Evolutionary conservation across 2,329 filamentous ascomycete genomes (phyloP), one percentile per base, ranked within the genome.

Genomic region (Tolypocladium amazonense): DNA sequence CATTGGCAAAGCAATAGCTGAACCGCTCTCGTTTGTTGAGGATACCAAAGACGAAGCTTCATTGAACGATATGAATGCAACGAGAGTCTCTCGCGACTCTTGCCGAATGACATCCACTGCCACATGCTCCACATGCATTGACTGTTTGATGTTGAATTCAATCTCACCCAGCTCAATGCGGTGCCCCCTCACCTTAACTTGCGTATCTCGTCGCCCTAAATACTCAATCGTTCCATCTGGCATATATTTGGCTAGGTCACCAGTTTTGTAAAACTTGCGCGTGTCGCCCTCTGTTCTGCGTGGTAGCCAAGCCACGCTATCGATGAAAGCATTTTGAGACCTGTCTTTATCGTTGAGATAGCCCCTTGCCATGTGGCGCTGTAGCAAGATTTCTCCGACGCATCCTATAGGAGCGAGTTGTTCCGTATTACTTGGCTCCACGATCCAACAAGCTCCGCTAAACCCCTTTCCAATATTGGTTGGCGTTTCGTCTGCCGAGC

Each of bases 201-300:
- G 66, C 8, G 59, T 56, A 52, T 71, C 68, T 20, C 62, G 62
- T 1, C 67, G 63, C 33, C 68, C 62, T 14, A 67, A 35, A 56
- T 61, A 65, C 1, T 59, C 56, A 6, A 68, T 52, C 20, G 41
- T 59, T 11, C 63, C 64, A 45, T 65, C 63, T 4, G 50, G 64
- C 41, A 73, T 67, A 35, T 77, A 77, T 53, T 67, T 56, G 1
- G 62, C 65, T 18, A 63, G 41, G 41, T 67, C 66, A 14, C 66
- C 66, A 0, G 66, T 65, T 30, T 53, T 61, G 56, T 68, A 59
- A 18, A 8, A 47, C 9, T 27, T 47, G 7, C 45, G 45, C 11
- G 23, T 27, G 11, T 47, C 45, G 4, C 11, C 9, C 1, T 47
- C 14, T 6, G 23, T 2, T 27, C 1, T 27, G 8, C 23, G 23